These are phyloP conservation scores for Aspergillus piperis DNA, from an alignment of 2,329 filamentous ascomycete species.

Conservation along the genomic window DNA sequence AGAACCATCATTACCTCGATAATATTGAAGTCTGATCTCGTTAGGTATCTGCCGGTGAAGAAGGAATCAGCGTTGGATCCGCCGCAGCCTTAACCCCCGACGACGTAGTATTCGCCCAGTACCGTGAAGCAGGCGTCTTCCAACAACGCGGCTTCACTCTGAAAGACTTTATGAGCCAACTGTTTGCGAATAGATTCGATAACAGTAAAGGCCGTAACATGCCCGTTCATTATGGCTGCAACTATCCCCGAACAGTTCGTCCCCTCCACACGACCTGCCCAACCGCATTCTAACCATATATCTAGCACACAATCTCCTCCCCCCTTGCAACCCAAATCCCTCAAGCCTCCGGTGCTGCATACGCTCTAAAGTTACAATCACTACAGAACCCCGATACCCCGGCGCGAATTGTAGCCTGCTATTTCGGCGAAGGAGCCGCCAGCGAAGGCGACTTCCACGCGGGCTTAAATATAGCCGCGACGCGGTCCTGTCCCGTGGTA, in stretches of 20 bases:
- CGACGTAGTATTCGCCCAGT: conserved; percentile 92
- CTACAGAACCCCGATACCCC: conserved; percentile 68
- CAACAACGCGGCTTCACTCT: conserved; percentile 84
- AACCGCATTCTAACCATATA: conserved; percentile 49
- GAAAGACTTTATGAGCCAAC: conserved; percentile 89
- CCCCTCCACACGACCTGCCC: background rate
- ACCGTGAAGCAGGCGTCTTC: conserved; percentile 90
- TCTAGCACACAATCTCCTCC: conserved; percentile 81
- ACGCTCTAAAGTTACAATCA: conserved; percentile 80
- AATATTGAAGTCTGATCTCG: conserved; percentile 10
- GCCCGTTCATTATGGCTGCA: conserved; percentile 94
- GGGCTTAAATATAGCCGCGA: conserved; percentile 87
- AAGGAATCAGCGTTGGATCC: conserved; percentile 88
- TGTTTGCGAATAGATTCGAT: conserved; percentile 86
- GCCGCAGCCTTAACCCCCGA: conserved; percentile 79
- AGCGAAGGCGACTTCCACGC: conserved; percentile 92
- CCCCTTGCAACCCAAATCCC: conserved; percentile 86
- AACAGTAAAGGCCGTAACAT: conserved; percentile 84
- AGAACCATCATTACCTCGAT: background rate
- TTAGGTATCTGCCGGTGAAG: conserved; percentile 78
- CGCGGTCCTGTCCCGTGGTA: conserved; percentile 79
- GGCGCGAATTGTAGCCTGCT: conserved; percentile 73
- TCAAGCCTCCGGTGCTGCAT: conserved; percentile 82
- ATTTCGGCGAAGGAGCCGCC: conserved; percentile 88
- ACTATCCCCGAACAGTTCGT: conserved; percentile 76